A percentile compares a stretch with the other conserved stretches of the same genome.
Evolutionary conservation across 164 flowering plant genomes (phyloP).

Genomic region (Hamamelis virginiana): DNA sequence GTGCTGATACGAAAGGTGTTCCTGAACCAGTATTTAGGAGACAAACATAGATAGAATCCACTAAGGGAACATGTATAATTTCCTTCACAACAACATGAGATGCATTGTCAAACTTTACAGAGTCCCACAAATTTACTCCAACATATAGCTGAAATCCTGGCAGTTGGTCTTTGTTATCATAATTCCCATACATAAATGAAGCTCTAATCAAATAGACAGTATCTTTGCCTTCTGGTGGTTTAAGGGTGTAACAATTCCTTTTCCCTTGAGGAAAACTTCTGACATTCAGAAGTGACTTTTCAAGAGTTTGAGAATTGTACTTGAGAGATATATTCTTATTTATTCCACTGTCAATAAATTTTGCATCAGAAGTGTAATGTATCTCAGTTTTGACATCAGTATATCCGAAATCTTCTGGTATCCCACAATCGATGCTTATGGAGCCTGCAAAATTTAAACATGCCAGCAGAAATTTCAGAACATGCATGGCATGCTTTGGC

Average conservation of each 20-base stretch:
- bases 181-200: slow-evolving; percentile 37
- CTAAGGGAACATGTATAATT: too few species aligned
- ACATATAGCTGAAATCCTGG: slow-evolving; percentile 43
- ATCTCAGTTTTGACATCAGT: slow-evolving; percentile 20
- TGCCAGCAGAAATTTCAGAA: too few species aligned
- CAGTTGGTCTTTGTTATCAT: slow-evolving; percentile 22
- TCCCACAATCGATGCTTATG: slow-evolving; percentile 33
- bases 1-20: slow-evolving; percentile 41
- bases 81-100: too few species aligned
- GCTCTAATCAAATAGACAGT: slow-evolving; percentile 28
- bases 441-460: slow-evolving; percentile 13
- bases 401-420: slow-evolving; percentile 6
- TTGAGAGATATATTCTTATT: slow-evolving; percentile 21
- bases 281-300: slow-evolving; percentile 16
- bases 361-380: slow-evolving; percentile 24
- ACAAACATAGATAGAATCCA: too few species aligned
- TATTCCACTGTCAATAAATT: slow-evolving; percentile 19
- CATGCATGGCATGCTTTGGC: too few species aligned
- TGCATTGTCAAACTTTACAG: too few species aligned
- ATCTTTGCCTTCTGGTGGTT: slow-evolving; percentile 13
- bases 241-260: slow-evolving; percentile 32
- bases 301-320: neutral
- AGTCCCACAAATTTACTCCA: slow-evolving; percentile 34
- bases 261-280: slow-evolving; percentile 33
- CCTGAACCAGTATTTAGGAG: slow-evolving; percentile 27